Base-by-base conservation (phyloP, 345 rosid genomes). In the Brassica cretica region DNA sequence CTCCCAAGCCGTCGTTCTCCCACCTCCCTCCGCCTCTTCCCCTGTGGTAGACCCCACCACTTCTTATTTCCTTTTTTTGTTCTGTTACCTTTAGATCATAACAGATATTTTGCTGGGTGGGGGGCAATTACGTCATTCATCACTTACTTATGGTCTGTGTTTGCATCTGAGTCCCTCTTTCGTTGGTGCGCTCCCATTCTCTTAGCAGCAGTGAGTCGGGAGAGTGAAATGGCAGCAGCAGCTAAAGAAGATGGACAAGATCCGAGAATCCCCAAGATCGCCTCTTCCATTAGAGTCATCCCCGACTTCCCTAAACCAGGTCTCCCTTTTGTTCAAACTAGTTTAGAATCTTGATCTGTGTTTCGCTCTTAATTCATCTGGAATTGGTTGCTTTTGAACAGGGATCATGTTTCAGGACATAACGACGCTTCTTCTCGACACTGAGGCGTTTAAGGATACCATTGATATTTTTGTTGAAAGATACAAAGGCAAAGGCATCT, bases 241-340 rank as follows among this genome's bases (percentile, higher is more conserved):
- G 63, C 85, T 64, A 73, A 81, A 24, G 87, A 82, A 29, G 87
- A 83, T 51, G 84, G 55, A 1, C 72, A 78, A 75, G 98, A 89
- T 84, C 82, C 88, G 67, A 90, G 98, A 55, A 84, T 92, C 63
- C 67, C 84, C 0, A 69, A 86, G 68, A 92, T 94, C 76, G 73
- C 91, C 1, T 85, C 97, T 29, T 81, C 87, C 32, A 94, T 92
- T 76, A 86, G 98, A 62, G 89, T 90, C 74, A 94, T 94, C 86
- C 98, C 94, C 1, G 82, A 91, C 88, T 94, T 94, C 78, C 98
- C 98, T 14, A 94, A 94, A 80, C 86, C 92, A 68, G 98, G 98
- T 94, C 62, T 14, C 0, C 19, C n/a, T 63, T 51, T 49, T 4
- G 21, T 71, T 32, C 18, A 4, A n/a, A 10, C 12, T 66, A 21